Evolutionary conservation across 805 yeast species (phyloP).

Genomic region (Sugiyamaella valdiviana): DNA sequence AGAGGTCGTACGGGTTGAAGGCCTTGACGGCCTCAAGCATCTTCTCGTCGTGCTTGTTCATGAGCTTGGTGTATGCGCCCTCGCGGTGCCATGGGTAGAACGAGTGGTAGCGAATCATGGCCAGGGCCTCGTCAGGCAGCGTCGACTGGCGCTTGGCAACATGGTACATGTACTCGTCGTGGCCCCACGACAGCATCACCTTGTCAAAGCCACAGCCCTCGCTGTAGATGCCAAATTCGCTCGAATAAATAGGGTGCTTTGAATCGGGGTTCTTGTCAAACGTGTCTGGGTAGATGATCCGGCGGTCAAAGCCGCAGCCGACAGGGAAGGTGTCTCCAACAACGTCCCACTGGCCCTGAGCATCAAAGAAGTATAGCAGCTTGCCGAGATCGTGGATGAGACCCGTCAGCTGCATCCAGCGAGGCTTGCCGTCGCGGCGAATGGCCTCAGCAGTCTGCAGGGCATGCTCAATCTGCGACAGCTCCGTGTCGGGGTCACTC

Average conservation of each 20-base stretch:
- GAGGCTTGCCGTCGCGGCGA: constrained; percentile 56
- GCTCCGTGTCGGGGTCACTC: constrained; percentile 68
- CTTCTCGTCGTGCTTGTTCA: constrained; percentile 56
- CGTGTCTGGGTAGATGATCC: constrained; percentile 54
- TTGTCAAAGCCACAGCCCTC: constrained; percentile 60
- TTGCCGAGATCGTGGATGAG: constrained; percentile 68
- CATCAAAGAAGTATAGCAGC: constrained; percentile 60
- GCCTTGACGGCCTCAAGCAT: constrained; percentile 60
- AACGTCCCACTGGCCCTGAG: constrained; percentile 75
- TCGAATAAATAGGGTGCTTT: constrained; percentile 55
- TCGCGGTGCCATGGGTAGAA: constrained; percentile 76
- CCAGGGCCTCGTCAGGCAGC: constrained; percentile 59
- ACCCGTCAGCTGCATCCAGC: constrained; percentile 74
- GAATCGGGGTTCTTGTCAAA: constrained; percentile 57
- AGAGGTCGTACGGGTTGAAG: constrained; percentile 62
- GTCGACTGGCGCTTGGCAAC: constrained; percentile 59
- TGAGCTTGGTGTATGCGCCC: constrained; percentile 55
- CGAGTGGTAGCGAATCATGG: constrained; percentile 70
- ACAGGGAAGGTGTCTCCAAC: constrained; percentile 77
- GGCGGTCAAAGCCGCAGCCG: constrained; percentile 58
- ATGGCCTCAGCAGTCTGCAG: constrained; percentile 72
- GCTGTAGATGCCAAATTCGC: constrained; percentile 61
- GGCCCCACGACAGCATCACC: constrained; percentile 74
- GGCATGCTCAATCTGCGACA: constrained; percentile 71
- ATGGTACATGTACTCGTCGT: constrained; percentile 73